These are phyloP conservation scores for Colletotrichum sansevieriae DNA, from an alignment of 2,329 filamentous ascomycete species.

Conservation along the genomic window DNA sequence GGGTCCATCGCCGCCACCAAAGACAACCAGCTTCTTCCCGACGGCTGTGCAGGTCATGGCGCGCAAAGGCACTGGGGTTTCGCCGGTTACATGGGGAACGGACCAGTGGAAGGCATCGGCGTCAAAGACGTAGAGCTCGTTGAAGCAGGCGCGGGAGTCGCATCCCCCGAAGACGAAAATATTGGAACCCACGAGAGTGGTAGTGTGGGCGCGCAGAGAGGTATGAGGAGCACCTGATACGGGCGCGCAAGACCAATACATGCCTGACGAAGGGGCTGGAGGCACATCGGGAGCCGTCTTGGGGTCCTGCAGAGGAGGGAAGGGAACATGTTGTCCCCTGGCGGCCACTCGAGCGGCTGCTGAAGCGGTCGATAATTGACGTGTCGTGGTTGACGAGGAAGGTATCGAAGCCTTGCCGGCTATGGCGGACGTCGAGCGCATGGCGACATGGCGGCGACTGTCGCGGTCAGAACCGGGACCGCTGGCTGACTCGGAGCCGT, in stretches of 20 bases:
- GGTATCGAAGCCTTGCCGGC: constrained; percentile 47
- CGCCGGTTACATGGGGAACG: constrained; percentile 72
- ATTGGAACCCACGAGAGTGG: constrained; percentile 74
- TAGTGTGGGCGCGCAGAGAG: constrained; percentile 75
- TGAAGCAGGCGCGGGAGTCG: constrained; percentile 76
- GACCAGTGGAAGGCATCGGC: constrained; percentile 80
- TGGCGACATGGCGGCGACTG: constrained; percentile 57
- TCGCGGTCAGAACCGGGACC: constrained; percentile 46
- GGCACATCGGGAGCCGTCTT: constrained; percentile 70
- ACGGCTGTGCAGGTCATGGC: constrained; percentile 81
- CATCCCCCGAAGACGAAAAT: constrained; percentile 79
- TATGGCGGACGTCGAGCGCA: constrained; percentile 69
- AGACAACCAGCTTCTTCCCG: constrained; percentile 77
- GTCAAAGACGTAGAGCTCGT: constrained; percentile 77
- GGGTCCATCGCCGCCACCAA: constrained; percentile 77
- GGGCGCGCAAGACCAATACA: constrained; percentile 79
- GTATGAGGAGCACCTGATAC: constrained; percentile 73
- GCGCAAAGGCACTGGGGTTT: constrained; percentile 73
- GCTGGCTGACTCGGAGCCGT: constrained; percentile 46
- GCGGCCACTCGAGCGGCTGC: constrained; percentile 45
- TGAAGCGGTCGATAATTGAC: constrained; percentile 19
- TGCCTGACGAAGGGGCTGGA: constrained; percentile 74
- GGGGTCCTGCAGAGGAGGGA: constrained; percentile 70
- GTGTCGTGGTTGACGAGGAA: constrained; percentile 33
- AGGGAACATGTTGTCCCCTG: constrained; percentile 60